Evolutionary conservation across 345 rosid species (phyloP).

Genomic region (Eucalyptus sideroxylon): DNA sequence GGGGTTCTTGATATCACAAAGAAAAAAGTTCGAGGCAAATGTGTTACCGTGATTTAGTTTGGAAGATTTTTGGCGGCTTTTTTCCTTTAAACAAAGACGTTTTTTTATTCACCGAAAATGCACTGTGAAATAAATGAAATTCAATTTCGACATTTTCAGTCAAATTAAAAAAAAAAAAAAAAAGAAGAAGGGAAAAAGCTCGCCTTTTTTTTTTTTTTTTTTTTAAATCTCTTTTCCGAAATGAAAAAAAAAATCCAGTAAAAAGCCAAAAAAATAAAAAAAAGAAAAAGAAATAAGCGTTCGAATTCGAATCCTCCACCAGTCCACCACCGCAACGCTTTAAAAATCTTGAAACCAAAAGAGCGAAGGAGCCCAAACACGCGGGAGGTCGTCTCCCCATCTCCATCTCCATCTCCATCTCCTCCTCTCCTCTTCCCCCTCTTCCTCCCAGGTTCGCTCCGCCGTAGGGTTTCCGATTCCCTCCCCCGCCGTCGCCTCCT

Average conservation of each 20-base stretch:
- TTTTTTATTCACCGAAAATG: no score
- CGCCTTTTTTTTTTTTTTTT: background rate
- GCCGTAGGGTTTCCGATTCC: background rate
- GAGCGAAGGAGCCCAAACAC: background rate
- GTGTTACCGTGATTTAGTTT: accelerated
- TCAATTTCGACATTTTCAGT: background rate
- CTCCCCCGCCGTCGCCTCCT: background rate
- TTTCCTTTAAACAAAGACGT: accelerated
- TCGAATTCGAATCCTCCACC: background rate
- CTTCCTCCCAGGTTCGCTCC: background rate
- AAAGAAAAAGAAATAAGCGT: background rate
- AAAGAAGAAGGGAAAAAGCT: background rate
- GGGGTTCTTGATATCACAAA: no score
- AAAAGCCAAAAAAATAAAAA: background rate
- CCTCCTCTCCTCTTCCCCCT: background rate
- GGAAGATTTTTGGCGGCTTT: no score
- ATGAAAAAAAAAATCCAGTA: background rate
- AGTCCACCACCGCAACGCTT: background rate
- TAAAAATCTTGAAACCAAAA: background rate
- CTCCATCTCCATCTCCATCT: background rate
- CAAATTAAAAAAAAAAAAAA: background rate
- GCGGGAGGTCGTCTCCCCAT: background rate
- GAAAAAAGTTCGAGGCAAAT: accelerated
- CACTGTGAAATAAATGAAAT: background rate
- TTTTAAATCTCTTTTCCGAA: background rate